Evolutionary conservation across 768 basidiomycete genomes (phyloP), one percentile per base, ranked within the genome.

Genomic region (Tricholoma terreum): DNA sequence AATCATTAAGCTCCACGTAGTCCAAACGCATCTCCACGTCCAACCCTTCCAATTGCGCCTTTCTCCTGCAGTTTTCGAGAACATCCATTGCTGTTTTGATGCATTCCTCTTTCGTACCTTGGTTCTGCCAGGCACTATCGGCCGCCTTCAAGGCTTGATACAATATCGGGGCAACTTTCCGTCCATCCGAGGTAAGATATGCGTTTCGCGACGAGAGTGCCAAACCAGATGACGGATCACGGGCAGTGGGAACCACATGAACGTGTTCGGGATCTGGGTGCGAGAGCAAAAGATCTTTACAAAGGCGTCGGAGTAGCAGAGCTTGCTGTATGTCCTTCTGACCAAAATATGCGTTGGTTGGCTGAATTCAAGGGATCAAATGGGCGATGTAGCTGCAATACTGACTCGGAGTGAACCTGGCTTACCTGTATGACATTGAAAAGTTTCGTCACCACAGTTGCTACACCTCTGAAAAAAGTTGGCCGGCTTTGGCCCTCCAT

Each of bases 291-390:
- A 97, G 77, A 70, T 99, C 97, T 27, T 80, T 75, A 53, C 81
- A 80, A 72, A 98, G 77, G 4, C 86, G 84, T 33, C 89, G 87
- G 31, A 98, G 78, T 45, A 99, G 73, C 14, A 98, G 75, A 0
- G 90, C 93, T 69, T 99, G 97, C 67, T 99, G 97, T 54, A 99
- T 97, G 69, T 98, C 96, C 69, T 98, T 98, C 72, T 98, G 95
- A 1, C 97, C 96, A 60, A 99, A 97, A 71, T 98, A 98, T 19
- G 90, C 86, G 61, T 87, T 84, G 45, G 90, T 91, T 5, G 96
- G 96, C 94, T 96, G 69, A 38, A 12, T 55, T 30, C 50, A 27
- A 50, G 17, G n/a, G n/a, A n/a, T n/a, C n/a, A n/a, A 45, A 6
- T 31, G 45, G 24, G 58, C 63, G 22, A 49, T 58, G 30, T 17